Evolutionary conservation across 2,329 filamentous ascomycete species (phyloP), one percentile per base, ranked within the genome.

Genomic region (Hypomyces perniciosus): DNA sequence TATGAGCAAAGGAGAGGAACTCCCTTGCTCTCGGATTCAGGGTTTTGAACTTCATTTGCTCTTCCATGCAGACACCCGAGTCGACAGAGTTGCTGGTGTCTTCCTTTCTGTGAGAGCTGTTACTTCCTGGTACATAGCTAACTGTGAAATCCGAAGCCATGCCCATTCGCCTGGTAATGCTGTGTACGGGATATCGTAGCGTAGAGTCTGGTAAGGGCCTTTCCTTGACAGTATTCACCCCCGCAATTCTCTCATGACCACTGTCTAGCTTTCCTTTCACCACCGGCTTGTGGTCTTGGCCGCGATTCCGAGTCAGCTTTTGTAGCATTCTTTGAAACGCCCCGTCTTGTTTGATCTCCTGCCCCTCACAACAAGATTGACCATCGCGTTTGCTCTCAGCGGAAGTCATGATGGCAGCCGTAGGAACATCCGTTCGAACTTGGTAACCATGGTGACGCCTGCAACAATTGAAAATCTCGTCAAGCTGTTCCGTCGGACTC

Each of bases 1-100:
- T 44, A 8, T 41, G 47, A 9, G 44, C 55, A 30, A 67, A 59
- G 1, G 65, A 67, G 7, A 68, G 54, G 44, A 68, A 67, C 40
- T 68, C 65, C 49, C 65, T 62, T 37, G 65, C 65, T 52, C 57
- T 62, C 4, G 65, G 65, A 41, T 68, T 68, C 54, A 67, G 55
- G 1, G 54, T 57, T 26, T 54, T 57, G 20, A 51, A 47, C 29
- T 55, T 53, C 26, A 44, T 8, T 6, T 51, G 26, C 3, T 44
- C 20, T 28, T 54, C 51, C 6, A 57, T 37, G 20, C n/a, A 57
- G 31, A 57, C 40, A 6, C 58, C 60, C 4, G 60, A 62, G 54
- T 61, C 59, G 3, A 54, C 55, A 2, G 59, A 61, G 53, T 58
- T 57, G 4, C 42, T 50, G 20, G 59, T 57, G 10, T 35, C 50